Evolutionary conservation across 306 rosid genomes (phyloP).

Genomic region (Medicago lupulina): DNA sequence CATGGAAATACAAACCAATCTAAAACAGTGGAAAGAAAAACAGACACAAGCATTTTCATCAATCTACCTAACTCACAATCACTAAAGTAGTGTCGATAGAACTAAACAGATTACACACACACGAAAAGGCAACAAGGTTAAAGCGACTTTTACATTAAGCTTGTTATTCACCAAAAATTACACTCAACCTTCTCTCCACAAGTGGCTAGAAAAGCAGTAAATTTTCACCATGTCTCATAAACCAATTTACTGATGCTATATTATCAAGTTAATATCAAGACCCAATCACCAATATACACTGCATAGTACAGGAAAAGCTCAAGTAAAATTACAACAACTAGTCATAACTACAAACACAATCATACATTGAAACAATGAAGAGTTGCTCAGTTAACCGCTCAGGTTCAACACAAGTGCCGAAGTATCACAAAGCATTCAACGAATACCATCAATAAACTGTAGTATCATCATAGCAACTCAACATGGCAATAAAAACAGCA

Average conservation of each 20-base stretch:
- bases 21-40: not conserved
- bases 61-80: not conserved
- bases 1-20: not conserved
- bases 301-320: not conserved
- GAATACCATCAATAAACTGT: constrained; percentile 41
- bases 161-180: not conserved
- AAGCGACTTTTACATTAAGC: too few species aligned
- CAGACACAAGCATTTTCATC: not conserved
- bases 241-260: not conserved
- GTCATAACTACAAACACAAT: not conserved
- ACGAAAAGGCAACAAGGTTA: not conserved
- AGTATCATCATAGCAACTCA: constrained; percentile 2
- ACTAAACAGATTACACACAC: not conserved
- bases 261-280: not conserved
- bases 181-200: too few species aligned
- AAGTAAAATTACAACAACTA: not conserved
- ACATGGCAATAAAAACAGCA: too few species aligned
- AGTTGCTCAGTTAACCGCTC: constrained; percentile 59
- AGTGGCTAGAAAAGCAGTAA: not conserved
- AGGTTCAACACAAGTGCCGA: constrained; percentile 51
- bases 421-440: constrained; percentile 40
- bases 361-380: not conserved
- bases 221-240: not conserved
- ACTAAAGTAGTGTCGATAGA: not conserved
- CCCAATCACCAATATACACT: not conserved